These are phyloP conservation scores for Abrus precatorius DNA, from an alignment of 306 rosid genomes.

Conservation along the genomic window DNA sequence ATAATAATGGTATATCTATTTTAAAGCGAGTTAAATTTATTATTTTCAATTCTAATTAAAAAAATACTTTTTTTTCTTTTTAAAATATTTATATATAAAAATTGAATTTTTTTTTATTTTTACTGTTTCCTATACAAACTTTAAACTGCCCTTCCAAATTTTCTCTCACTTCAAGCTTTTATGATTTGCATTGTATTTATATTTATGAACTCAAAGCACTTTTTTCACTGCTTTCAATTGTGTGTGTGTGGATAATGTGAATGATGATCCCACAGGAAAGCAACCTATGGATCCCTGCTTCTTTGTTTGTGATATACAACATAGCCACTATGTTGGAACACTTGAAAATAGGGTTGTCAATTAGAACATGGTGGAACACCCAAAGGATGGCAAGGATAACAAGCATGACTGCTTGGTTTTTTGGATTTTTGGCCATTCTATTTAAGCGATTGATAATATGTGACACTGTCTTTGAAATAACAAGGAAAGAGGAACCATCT, in stretches of 20 bases:
- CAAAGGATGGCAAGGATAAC: constrained; percentile 62
- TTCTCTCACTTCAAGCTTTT: too few species aligned
- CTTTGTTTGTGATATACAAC: constrained; percentile 44
- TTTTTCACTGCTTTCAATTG: neutral
- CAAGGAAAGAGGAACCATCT: constrained; percentile 53
- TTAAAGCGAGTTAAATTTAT: too few species aligned
- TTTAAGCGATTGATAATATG: constrained; percentile 52
- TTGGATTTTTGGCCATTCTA: constrained; percentile 52
- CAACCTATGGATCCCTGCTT: constrained; percentile 41
- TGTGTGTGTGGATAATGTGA: neutral
- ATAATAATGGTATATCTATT: too few species aligned
- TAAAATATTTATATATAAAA: too few species aligned
- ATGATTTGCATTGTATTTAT: too few species aligned
- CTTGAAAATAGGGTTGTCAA: constrained; percentile 52
- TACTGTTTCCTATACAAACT: too few species aligned
- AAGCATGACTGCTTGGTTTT: constrained; percentile 55
- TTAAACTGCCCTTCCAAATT: too few species aligned
- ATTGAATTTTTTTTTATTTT: too few species aligned
- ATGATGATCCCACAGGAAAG: constrained; percentile 41
- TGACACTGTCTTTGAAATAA: constrained; percentile 64
- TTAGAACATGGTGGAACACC: constrained; percentile 80
- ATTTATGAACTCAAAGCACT: neutral
- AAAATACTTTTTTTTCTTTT: too few species aligned
- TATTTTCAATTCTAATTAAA: too few species aligned
- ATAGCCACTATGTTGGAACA: constrained; percentile 45